Base-by-base conservation (phyloP, 2,329 filamentous ascomycete species). In the Thyridium curvatum region DNA sequence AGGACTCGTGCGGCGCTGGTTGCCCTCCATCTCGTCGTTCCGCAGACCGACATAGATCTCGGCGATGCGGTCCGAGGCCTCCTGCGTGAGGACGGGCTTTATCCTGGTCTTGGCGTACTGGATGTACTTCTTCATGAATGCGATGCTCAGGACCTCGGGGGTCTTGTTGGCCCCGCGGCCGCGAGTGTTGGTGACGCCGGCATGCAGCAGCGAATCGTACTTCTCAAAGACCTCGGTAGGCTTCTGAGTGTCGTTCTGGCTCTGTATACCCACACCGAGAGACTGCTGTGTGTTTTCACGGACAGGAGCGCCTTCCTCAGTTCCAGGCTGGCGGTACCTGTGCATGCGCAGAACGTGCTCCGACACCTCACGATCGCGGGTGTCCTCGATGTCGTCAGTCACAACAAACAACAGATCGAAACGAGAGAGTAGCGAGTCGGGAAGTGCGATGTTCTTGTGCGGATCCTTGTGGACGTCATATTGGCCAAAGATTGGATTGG, bases 41-140 rank as follows among this genome's bases (percentile, higher is more conserved):
- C 93, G 81, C 15, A 98, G 74, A 9, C 86, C 86, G 29, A 94
- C 93, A 59, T 97, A 98, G 13, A 90, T 86, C 26, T 87, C 78
- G 30, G 90, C 82, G 54, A 98, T 94, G 46, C 94, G 86, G 51
- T 96, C 88, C 10, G 89, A 87, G 6, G 93, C 91, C 33, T 88
- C 88, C 56, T 93, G 88, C 0, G 90, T 95, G 45, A 98, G 69
- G 31, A 94, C 71, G 0, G 93, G 93, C 74, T 89, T 94, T 54
- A 95, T 77, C 56, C 93, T 74, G 29, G 79, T 85, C 69, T 98
- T 98, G 47, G 93, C 89, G 61, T 98, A 98, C 58, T 98, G 93
- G 34, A 98, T 94, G 62, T 96, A 98, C 66, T 98, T 98, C 69
- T 98, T 98, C 71, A 98, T 89, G 65, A 98, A 98, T 0, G 90